Evolutionary conservation across 305 asterid species (phyloP), one percentile per base, ranked within the genome.

Genomic region (Lippia alba): DNA sequence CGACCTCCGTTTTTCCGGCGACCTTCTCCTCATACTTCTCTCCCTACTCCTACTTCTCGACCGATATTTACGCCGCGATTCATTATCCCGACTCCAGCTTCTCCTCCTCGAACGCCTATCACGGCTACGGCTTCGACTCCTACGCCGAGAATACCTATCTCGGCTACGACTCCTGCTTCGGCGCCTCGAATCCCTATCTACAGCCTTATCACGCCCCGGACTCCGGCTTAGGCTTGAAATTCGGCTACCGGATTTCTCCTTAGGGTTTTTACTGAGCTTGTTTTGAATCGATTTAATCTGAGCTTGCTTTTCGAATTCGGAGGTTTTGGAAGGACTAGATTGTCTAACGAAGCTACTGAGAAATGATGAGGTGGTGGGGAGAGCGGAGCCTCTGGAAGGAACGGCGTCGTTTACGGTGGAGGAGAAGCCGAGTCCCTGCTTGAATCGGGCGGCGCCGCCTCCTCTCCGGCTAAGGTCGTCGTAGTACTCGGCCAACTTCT

Each of bases 391-490:
- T 66, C 84, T 78, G 40, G 89, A 12, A 0, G 92, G 92, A 71
- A 79, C 82, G 78, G 67, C 78, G 76, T 79, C 84, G 79, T 77
- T 65, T 17, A 81, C 14, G 45, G 82, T 33, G 12, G 91, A 74
- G 11, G 91, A 80, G 80, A 89, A 93, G 66, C 97, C 97, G 51
- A 93, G 94, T 6, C 97, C 97, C 71, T 87, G 98, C 66, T 93
- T 93, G 79, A 91, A 91, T 59, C 91, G 82, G 50, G 98, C 92
- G 70, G 97, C 97, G 56, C 91, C 96, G 53, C 83, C 87, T 62
- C 98, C 98, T 75, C 92, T 84, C 2, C 94, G 94, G 11, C 86
- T 86, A 17, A 93, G 81, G 77, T 91, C 97, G 76, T 89, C 98
- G 83, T 89, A 93, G 75, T 87, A 86, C 4, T 93, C 97, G 3